These are phyloP conservation scores for Scutellaria barbata DNA, from an alignment of 257 asterid genomes.

Conservation along the genomic window DNA sequence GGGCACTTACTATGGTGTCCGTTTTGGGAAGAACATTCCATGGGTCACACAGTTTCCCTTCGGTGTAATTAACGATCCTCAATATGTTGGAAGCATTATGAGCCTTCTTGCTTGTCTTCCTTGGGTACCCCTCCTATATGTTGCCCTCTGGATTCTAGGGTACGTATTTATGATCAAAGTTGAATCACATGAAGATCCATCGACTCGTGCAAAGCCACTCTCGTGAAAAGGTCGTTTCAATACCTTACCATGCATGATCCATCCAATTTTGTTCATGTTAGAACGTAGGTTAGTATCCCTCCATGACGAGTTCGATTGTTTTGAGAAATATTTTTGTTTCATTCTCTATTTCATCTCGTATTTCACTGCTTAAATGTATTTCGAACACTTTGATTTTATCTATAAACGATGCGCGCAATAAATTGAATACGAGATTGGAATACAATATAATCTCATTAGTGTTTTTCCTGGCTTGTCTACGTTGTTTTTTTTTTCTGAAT, in stretches of 20 bases:
- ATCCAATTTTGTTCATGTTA: conserved; percentile 26
- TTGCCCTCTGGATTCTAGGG: conserved; percentile 72
- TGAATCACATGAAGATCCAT: conserved; percentile 80
- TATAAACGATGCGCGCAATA: no score
- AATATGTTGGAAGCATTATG: conserved; percentile 81
- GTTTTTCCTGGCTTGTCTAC: no score
- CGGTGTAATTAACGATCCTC: conserved; percentile 90
- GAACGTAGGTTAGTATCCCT: conserved; percentile 12
- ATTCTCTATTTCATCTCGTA: neutral
- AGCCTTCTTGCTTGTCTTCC: conserved; percentile 79
- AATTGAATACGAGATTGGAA: no score
- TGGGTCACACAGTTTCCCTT: conserved; percentile 90
- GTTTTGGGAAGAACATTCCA: conserved; percentile 82
- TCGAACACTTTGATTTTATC: no score
- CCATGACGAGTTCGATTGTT: neutral
- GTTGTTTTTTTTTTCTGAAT: no score
- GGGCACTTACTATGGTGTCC: conserved; percentile 92
- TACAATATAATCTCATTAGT: no score
- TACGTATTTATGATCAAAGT: conserved; percentile 66
- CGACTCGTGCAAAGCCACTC: conserved; percentile 75
- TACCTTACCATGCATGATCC: neutral
- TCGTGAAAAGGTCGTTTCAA: conserved; percentile 38
- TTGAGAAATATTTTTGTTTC: neutral
- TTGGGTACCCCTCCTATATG: conserved; percentile 70
- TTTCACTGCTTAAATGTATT: no score